Base-by-base conservation (phyloP, 306 rosid species). In the Acacia confusa region DNA sequence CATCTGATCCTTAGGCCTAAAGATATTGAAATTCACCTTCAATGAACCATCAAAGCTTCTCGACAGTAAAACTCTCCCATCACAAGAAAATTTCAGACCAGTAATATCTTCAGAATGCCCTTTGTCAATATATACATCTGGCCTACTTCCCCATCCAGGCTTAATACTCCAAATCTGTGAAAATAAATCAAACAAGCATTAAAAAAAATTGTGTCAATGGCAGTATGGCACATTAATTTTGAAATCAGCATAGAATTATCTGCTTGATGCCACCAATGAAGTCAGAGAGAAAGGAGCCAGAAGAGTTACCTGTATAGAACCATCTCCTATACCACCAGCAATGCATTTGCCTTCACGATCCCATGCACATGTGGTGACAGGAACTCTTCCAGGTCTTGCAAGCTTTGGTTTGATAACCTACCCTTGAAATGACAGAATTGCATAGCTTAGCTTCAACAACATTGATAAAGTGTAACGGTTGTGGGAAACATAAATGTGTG, bases 141-240 rank as follows among this genome's bases (percentile, higher is more conserved):
- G 99, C 78, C 99, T 84, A 83, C 99, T 95, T 79, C 97, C 99
- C 97, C 99, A 95, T 48, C 99, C 99, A 52, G 97, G 92, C 85
- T 95, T 95, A 75, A 92, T 86, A 84, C 73, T 91, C 97, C 97
- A 95, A 86, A 92, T 80, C 97, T 95, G 85, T 45, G 57, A 84
- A 57, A 78, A 83, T 78, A 22, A 87, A 69, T 71, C 6, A 75
- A 28, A 34, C 72, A 60, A 74, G 60, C 52, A 86, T 66, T 43
- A 63, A 72, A 78, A 83, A 81, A 63, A 78, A 72, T 69, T 69
- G 67, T 45, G 70, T 28, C 76, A 48, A 69, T 38, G 47, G n/a
- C n/a, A n/a, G n/a, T n/a, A n/a, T n/a, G n/a, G 25, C 64, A 48
- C 38, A 75, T 80, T n/a, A 38, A 36, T 36, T 76, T 52, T 44